A percentile compares a stretch with the other conserved stretches of the same genome.
These are phyloP conservation scores for Termitomyces sp. DNA, from an alignment of 768 basidiomycete genomes.

Conservation along the genomic window DNA sequence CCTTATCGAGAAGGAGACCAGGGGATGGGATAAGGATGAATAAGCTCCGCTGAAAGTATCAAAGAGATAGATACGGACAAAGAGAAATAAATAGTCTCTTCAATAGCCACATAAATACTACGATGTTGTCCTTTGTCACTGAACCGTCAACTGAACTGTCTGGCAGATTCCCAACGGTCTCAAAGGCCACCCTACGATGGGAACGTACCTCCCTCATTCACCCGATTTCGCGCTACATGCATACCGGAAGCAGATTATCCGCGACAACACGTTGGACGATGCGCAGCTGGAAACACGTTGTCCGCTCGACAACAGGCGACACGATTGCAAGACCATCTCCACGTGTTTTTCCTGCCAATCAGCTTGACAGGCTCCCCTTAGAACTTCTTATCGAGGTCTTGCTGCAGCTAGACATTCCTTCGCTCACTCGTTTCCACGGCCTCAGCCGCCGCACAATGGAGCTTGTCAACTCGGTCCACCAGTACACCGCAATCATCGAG, in stretches of 20 bases:
- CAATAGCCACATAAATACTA: too few species aligned
- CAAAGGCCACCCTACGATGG: not conserved
- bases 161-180: not conserved
- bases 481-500: not conserved
- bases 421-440: not conserved
- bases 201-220: not conserved
- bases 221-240: not conserved
- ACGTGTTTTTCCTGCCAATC: not conserved
- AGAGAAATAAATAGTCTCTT: too few species aligned
- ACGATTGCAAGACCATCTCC: not conserved
- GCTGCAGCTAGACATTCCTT: not conserved
- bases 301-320: too few species aligned
- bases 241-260: not conserved
- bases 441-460: not conserved
- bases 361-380: not conserved
- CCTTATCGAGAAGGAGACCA: slow-evolving; percentile 6
- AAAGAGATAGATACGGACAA: too few species aligned
- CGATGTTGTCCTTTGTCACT: too few species aligned
- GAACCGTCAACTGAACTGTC: not conserved
- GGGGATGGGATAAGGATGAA: slow-evolving; percentile 5
- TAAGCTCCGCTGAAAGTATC: not conserved
- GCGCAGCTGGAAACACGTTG: too few species aligned
- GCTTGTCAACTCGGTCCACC: not conserved
- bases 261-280: not conserved
- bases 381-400: not conserved